Evolutionary conservation across 805 yeast species (phyloP).

Genomic region (Teunomyces aglyptinius): DNA sequence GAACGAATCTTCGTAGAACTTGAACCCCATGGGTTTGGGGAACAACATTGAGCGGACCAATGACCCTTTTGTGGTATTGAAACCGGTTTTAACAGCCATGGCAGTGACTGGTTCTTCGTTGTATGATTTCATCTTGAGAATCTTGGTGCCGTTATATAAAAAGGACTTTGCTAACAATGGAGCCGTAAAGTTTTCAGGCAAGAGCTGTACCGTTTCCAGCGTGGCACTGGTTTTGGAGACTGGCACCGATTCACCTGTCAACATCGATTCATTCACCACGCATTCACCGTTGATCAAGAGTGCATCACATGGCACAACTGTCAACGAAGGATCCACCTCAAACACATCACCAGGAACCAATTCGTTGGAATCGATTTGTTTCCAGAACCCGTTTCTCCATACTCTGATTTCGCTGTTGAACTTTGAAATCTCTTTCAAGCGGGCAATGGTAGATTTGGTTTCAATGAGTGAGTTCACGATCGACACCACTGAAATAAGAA

Average conservation of each 20-base stretch:
- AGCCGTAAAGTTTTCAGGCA: constrained; percentile 62
- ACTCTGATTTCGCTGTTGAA: constrained; percentile 83
- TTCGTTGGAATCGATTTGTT: constrained; percentile 67
- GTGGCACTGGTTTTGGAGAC: constrained; percentile 76
- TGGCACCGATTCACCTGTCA: constrained; percentile 98
- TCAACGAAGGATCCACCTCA: constrained; percentile 83
- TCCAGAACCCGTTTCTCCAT: constrained; percentile 92
- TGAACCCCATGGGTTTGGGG: constrained; percentile 92
- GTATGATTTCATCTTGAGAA: constrained; percentile 76
- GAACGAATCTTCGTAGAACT: constrained; percentile 91
- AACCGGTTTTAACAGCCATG: constrained; percentile 84
- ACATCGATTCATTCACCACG: constrained; percentile 95
- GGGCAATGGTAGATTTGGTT: constrained; percentile 69
- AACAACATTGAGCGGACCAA: constrained; percentile 92
- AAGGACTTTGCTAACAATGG: constrained; percentile 70
- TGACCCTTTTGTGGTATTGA: constrained; percentile 93
- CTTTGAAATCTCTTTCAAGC: constrained; percentile 71
- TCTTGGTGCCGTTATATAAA: constrained; percentile 84
- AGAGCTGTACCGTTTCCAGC: constrained; percentile 54
- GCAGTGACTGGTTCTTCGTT: constrained; percentile 80
- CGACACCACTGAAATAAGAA: constrained; percentile 78
- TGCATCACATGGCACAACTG: constrained; percentile 84
- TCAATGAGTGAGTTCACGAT: constrained; percentile 81
- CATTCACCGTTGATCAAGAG: constrained; percentile 86
- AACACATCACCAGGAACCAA: constrained; percentile 95